Base-by-base conservation (phyloP, 805 yeast genomes). In the Candida ulmi region DNA sequence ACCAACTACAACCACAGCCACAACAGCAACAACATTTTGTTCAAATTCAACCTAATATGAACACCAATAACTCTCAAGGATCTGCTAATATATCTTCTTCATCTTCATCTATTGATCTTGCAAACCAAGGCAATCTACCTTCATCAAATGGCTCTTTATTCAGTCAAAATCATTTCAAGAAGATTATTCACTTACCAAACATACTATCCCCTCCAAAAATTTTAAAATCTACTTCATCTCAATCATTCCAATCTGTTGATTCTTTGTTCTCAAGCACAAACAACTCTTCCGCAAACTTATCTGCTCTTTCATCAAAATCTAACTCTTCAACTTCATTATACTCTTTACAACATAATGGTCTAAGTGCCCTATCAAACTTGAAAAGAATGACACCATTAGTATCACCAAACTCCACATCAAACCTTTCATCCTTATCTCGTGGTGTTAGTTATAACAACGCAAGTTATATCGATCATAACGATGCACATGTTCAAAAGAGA, bases 311-410 rank as follows among this genome's bases (percentile, higher is more conserved):
- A 0, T 50, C 58, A 13, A 55, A 55, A 30, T 55, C 60, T 11
- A 54, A 44, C 39, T 54, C 60, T 2, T 40, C 54, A 7, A 53
- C 57, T 2, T 54, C 58, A 2, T 37, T 55, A n/a, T 41, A 46
- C 18, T 54, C 60, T 0, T 18, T 55, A 30, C 42, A 43, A 7
- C 39, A 37, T 11, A 27, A 35, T 13, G 17, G 25, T 15, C 17
- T 53, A 32, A 47, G 42, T 33, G 55, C 56, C 3, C 41, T 54
- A 8, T 55, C 60, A 8, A 47, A 41, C 13, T 27, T 55, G 35
- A 51, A 55, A 36, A 43, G 60, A 42, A 61, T 72, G 72, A 71
- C 76, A 1, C 77, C 76, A 11, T 50, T 67, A 16, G 39, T 41
- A 1, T 24, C 50, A 15, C 29, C 29, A 24, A 33, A 30, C 38